These are phyloP conservation scores for Leccinum ochraceum DNA, from an alignment of 768 basidiomycete species.

Conservation along the genomic window DNA sequence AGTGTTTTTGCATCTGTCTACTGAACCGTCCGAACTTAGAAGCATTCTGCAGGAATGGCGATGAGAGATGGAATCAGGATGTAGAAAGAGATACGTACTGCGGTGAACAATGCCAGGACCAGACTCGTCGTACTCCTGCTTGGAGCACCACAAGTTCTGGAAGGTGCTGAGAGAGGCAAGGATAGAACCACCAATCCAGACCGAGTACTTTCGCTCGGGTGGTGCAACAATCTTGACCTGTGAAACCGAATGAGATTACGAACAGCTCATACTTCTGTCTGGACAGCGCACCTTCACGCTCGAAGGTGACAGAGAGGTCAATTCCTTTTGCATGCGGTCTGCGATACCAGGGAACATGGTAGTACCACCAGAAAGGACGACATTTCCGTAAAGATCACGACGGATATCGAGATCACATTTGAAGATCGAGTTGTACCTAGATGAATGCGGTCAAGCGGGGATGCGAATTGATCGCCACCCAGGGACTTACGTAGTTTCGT, in stretches of 20 bases:
- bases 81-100: constrained; percentile 45
- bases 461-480: neutral
- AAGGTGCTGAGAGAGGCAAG: constrained; percentile 90
- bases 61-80: neutral
- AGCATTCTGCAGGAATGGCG: constrained; percentile 22
- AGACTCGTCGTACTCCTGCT: constrained; percentile 90
- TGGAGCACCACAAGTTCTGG: constrained; percentile 95
- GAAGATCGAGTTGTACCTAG: constrained; percentile 57
- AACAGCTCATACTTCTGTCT: neutral
- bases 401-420: constrained; percentile 72
- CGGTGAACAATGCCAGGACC: constrained; percentile 81
- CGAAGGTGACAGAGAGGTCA: constrained; percentile 73
- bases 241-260: constrained; percentile 2
- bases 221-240: constrained; percentile 91
- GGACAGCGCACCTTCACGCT: constrained; percentile 72
- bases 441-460: constrained; percentile 4
- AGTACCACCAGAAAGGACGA: constrained; percentile 72
- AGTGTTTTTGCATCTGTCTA: constrained; percentile 23
- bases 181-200: constrained; percentile 91
- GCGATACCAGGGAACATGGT: constrained; percentile 97
- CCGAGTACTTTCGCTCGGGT: constrained; percentile 93
- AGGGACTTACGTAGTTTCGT: constrained; percentile 56
- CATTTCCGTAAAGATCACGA: constrained; percentile 37
- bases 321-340: constrained; percentile 95
- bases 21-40: constrained; percentile 22